A percentile compares a stretch with the other conserved stretches of the same genome.
Evolutionary conservation across 345 rosid genomes (phyloP).

Genomic region (Orychophragmus violaceus): DNA sequence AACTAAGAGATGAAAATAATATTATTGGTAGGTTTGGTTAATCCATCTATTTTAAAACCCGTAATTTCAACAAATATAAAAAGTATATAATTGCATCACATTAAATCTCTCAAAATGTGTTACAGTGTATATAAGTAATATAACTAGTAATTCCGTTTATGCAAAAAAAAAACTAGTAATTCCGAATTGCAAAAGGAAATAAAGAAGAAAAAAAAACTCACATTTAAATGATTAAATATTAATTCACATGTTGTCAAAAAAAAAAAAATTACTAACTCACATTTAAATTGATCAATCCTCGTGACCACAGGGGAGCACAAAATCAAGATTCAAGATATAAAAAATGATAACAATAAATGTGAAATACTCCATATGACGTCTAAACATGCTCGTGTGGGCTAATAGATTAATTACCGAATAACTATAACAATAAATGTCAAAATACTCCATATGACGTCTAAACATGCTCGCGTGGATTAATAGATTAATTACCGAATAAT

Average conservation of each 20-base stretch:
- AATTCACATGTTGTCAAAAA: too few relatives aligned
- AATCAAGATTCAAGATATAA: background rate
- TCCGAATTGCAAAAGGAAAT: background rate
- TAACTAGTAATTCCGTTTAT: too few relatives aligned
- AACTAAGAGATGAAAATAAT: too few relatives aligned
- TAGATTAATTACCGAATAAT: slow-evolving; percentile 19
- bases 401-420: slow-evolving; percentile 21
- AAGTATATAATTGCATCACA: background rate
- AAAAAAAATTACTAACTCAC: background rate
- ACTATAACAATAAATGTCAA: background rate
- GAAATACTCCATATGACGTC: background rate
- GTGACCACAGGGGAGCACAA: background rate
- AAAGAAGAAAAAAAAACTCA: background rate
- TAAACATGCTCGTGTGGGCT: slow-evolving; percentile 13
- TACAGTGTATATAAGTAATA: too few relatives aligned
- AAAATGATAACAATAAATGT: background rate
- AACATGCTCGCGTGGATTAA: slow-evolving; percentile 16
- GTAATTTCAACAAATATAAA: too few relatives aligned
- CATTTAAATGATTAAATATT: background rate
- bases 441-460: background rate
- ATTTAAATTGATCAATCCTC: background rate
- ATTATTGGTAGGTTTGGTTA: background rate
- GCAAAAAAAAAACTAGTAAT: too few relatives aligned
- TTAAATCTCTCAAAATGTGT: background rate
- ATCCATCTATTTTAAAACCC: background rate